These are phyloP conservation scores for Volvariella volvacea DNA, from an alignment of 1,284 basidiomycete genomes.

Conservation along the genomic window DNA sequence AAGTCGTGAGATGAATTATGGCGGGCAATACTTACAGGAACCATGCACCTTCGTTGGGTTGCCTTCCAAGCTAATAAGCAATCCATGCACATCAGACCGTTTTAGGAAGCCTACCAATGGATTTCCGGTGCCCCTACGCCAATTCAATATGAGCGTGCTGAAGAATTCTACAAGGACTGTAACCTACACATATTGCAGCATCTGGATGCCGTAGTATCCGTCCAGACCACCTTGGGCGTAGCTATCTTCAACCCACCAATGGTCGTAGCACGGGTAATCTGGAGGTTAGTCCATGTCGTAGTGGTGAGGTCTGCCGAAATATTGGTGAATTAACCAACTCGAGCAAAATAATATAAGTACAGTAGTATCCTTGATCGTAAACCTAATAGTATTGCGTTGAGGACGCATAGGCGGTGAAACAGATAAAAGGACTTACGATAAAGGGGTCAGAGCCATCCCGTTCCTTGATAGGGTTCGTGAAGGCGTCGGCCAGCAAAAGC, in stretches of 20 bases:
- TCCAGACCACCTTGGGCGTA: slow-evolving; percentile 27
- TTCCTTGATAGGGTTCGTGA: slow-evolving; percentile 23
- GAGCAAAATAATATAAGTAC: slow-evolving; percentile 10
- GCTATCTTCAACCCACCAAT: slow-evolving; percentile 30
- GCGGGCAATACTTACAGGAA: too few species aligned
- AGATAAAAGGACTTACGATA: slow-evolving; percentile 18
- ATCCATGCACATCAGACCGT: background rate
- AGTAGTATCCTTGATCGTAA: slow-evolving; percentile 28
- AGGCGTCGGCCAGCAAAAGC: background rate
- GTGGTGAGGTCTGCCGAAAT: slow-evolving; percentile 21
- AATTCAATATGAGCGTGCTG: too few species aligned
- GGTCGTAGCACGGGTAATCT: slow-evolving; percentile 30
- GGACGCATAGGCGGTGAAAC: background rate
- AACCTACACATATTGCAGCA: slow-evolving; percentile 32
- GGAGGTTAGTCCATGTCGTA: slow-evolving; percentile 33
- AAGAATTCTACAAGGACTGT: too few species aligned
- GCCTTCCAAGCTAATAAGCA: too few species aligned
- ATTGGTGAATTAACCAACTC: background rate
- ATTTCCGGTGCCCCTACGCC: slow-evolving; percentile 26
- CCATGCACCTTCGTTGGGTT: slow-evolving; percentile 21
- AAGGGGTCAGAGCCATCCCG: slow-evolving; percentile 30
- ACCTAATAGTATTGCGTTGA: too few species aligned
- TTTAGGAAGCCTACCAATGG: slow-evolving; percentile 17
- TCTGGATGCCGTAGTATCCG: slow-evolving; percentile 26
- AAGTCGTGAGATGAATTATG: too few species aligned